Evolutionary conservation across 352 stramenopile species (phyloP), one percentile per base, ranked within the genome.

Genomic region (Phytophthora pinifolia): DNA sequence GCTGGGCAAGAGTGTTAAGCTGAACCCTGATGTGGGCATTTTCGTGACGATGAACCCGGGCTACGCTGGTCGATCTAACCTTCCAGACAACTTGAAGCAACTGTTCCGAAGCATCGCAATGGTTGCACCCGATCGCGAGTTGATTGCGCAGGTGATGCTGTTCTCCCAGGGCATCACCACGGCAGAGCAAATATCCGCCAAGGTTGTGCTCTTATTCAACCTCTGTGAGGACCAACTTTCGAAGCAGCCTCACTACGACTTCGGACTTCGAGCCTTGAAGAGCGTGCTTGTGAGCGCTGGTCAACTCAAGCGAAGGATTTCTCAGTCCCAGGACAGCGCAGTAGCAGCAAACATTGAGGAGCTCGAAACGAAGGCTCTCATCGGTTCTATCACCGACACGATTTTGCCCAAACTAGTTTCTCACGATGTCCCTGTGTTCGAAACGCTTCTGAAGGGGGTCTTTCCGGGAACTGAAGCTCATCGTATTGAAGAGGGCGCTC

Each of bases 31-130:
- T 67, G 97, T 99, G 44, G 98, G 97, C 20, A 99, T 99, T 51
- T 99, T 99, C 72, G 97, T 99, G 30, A 99, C 98, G 13, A 99
- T 99, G 97, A 99, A 99, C 72, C 98, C 98, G 32, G 96, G 96
- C 20, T 99, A 99, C 71, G 98, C 98, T 49, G 98, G 98, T 9
- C 86, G 97, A 59, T 98, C 91, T 8, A 98, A 98, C 64, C 62
- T 99, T 34, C 96, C 96, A 0, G 96, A 99, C 67, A 99, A 99
- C 71, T 78, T 99, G 46, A 99, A 99, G 74, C 96, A 98, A 50
- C 79, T 99, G 2, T 99, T 99, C 86, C 83, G 98, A 9, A 98
- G 97, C 48, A 98, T 99, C 52, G 98, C 98, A 6, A 99, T 99
- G 98, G 96, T 99, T 58, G 92, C 97, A 10, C 98, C 98, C 25